Evolutionary conservation across 208 protist genomes (phyloP).

Genomic region (Acanthamoeba sp.): DNA sequence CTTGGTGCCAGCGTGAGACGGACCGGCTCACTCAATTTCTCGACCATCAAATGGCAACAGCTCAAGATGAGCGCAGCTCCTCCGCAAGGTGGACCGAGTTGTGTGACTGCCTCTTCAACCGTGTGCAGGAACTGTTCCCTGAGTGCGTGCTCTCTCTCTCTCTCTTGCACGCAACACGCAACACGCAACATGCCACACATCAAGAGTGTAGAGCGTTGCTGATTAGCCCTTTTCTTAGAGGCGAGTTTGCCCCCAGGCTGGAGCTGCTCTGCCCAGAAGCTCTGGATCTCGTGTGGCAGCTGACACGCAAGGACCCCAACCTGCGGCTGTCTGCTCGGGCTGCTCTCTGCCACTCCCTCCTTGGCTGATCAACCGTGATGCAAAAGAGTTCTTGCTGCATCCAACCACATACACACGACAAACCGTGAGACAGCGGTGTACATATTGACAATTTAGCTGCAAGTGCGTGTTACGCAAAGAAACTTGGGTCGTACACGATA

Average conservation of each 20-base stretch:
- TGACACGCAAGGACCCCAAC: background rate
- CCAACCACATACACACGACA: too few relatives aligned
- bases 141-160: background rate
- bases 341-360: background rate
- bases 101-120: background rate
- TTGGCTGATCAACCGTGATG: background rate
- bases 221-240: background rate
- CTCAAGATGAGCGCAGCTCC: background rate
- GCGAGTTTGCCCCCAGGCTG: background rate
- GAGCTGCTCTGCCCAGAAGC: background rate
- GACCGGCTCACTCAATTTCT: background rate
- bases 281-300: background rate
- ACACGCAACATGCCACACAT: background rate
- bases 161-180: background rate
- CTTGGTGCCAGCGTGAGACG: background rate
- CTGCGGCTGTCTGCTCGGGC: background rate
- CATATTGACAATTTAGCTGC: too few relatives aligned
- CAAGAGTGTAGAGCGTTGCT: background rate
- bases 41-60: background rate
- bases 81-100: background rate
- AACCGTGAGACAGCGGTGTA: too few relatives aligned
- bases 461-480: too few relatives aligned
- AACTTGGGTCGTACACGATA: too few relatives aligned
- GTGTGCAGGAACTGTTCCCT: background rate
- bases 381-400: too few relatives aligned